Base-by-base conservation (phyloP, 805 yeast genomes). In the Metschnikowia amazonensis region DNA sequence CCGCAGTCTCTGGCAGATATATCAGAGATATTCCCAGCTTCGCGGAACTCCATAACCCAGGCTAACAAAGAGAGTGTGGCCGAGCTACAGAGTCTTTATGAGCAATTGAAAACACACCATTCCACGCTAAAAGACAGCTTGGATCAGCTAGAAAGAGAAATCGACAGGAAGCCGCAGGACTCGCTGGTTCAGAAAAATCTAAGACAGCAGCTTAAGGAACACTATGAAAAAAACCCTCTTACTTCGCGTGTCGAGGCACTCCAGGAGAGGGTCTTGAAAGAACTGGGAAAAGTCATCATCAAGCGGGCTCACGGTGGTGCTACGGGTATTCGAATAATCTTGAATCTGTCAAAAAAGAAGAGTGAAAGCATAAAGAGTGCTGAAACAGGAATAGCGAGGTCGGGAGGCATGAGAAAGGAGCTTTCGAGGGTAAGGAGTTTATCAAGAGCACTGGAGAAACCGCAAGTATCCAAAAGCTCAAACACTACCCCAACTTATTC, bases 171-270 rank as follows among this genome's bases (percentile, higher is more conserved):
- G 16, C 38, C 46, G 7, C 44, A 44, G 11, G 51, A 49, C 28
- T 35, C 43, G 10, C 42, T 16, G 18, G 34, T 39, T 11, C 46
- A 44, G n/a, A 40, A 48, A 38, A 50, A 49, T 18, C 57, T 70
- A 13, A 52, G 70, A 31, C 53, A 55, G 31, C 65, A 66, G 47
- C 57, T 71, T 18, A 60, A 50, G 23, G 48, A 58, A 5, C 75
- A 71, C 49, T 71, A 71, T 48, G 49, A 53, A 14, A 54, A 59
- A 31, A 48, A 65, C 40, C 75, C 75, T 2, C 56, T 70, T 29
- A 46, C 49, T 3, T 69, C 75, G 6, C 75, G 68, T 46, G 57
- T 52, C 14, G 75, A 70, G 46, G 74, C 75, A 2, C 53, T 67
- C 29, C 68, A 63, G 37, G 58, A 57, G 41, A 47, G 54, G 6